Conservation (phyloP, 805 yeast genomes). For the Clavispora vitiphila region DNA sequence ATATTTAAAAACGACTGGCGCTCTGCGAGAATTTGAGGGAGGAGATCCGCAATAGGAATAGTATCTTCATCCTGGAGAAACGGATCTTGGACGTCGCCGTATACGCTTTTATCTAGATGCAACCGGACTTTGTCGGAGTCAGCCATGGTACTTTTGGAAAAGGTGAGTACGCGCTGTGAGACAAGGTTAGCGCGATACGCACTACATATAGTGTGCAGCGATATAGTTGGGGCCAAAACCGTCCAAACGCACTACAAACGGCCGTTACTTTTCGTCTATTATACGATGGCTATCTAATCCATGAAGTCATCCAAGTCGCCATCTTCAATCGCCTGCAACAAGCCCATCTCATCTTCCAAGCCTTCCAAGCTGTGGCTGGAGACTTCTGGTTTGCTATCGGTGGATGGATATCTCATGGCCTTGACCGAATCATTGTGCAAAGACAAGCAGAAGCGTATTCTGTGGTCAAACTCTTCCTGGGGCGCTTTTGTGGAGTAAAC, state of each 20-base stretch:
- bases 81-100: slow-evolving; percentile 31
- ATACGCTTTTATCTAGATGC: slow-evolving; percentile 24
- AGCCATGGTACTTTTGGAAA: slow-evolving; percentile 5
- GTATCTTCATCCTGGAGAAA: slow-evolving; percentile 38
- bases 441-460: slow-evolving; percentile 87
- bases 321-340: slow-evolving; percentile 47
- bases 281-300: slow-evolving; percentile 23
- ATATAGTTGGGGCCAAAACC: no score
- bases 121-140: slow-evolving; percentile 11
- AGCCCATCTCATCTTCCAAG: slow-evolving; percentile 37
- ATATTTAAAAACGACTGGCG: slow-evolving; percentile 55
- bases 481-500: slow-evolving; percentile 86
- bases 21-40: slow-evolving; percentile 56
- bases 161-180: no score
- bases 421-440: slow-evolving; percentile 89
- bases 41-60: slow-evolving; percentile 47
- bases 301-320: slow-evolving; percentile 50
- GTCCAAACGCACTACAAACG: no score
- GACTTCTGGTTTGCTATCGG: slow-evolving; percentile 27
- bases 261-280: neutral
- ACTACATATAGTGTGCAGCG: neutral
- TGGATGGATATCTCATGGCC: slow-evolving; percentile 85
- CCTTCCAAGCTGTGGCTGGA: slow-evolving; percentile 26
- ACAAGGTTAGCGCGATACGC: neutral
- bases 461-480: slow-evolving; percentile 81